Evolutionary conservation across 371 early-diverging fungal genomes (phyloP), one percentile per base, ranked within the genome.

Genomic region (Encephalitozoon cuniculi): DNA sequence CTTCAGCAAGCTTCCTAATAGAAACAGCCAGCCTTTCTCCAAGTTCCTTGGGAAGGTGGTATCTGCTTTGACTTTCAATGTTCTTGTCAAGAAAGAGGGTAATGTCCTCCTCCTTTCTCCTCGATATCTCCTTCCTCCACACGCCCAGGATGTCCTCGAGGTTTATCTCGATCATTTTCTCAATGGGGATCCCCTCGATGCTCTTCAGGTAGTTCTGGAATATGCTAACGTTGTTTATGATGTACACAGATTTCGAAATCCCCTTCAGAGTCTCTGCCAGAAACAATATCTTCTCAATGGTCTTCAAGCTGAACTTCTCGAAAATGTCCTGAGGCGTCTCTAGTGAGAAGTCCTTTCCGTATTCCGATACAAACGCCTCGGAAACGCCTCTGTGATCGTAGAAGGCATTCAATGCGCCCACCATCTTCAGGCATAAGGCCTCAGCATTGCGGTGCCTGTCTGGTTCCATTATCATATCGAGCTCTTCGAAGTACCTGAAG

Each of bases 211-310:
- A 54, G 34, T 67, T 43, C 23, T 55, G 46, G 4, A 77, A 66
- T 3, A 41, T 30, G 44, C 64, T 55, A 4, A 66, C 26, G 46
- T 80, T 80, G 41, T 80, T 80, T 28, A 80, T 63, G 21, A 74
- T 26, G 63, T 76, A 80, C 34, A 77, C 67, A 71, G 12, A 53
- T 65, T 71, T 76, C 7, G 68, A 28, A 41, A 68, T 28, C 12
- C 37, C 63, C 8, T 21, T 40, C 15, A 79, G 55, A 9, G 53
- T 25, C 30, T 63, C 59, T 34, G 69, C 59, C 12, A 79, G 18
- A 51, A 23, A 7, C 25, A 64, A 6, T 1, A 74, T 41, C 28
- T 79, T 79, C 7, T 53, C 49, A 0, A 76, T 15, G 0, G 64
- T 64, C 41, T 52, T 75, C 21, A 39, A 30, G 21, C 55, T 40